These are phyloP conservation scores for Acer negundo DNA, from an alignment of 345 rosid species.

Conservation along the genomic window DNA sequence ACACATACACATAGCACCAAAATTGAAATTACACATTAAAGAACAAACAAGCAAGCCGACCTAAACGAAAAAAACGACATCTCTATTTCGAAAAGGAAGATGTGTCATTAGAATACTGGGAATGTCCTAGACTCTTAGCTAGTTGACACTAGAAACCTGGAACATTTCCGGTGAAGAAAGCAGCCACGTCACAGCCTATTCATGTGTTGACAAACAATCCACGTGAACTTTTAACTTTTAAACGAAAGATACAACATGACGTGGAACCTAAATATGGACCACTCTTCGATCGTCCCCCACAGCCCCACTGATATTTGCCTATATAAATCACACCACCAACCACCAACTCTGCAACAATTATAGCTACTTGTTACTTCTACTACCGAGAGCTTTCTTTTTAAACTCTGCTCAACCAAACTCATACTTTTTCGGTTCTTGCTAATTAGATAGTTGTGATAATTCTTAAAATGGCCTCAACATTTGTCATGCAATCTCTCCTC, in stretches of 20 bases:
- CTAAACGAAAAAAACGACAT: background rate
- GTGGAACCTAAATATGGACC: slow-evolving; percentile 40
- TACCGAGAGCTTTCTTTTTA: too few relatives aligned
- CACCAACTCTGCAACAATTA: background rate
- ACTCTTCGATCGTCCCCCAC: background rate
- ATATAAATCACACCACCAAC: background rate
- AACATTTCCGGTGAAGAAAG: slow-evolving; percentile 5
- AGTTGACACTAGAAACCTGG: slow-evolving; percentile 1
- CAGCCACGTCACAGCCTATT: slow-evolving; percentile 34
- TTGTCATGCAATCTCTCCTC: slow-evolving; percentile 45
- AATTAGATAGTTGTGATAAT: too few relatives aligned
- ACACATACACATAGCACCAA: too few relatives aligned
- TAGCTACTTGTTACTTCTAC: background rate
- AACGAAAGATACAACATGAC: background rate
- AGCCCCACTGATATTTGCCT: background rate
- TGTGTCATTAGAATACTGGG: background rate
- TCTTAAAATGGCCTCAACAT: slow-evolving; percentile 36
- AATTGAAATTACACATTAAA: too few relatives aligned
- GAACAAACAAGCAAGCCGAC: background rate
- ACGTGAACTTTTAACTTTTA: slow-evolving; percentile 28
- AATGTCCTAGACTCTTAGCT: background rate
- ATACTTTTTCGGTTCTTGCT: too few relatives aligned
- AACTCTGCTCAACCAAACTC: too few relatives aligned
- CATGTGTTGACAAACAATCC: slow-evolving; percentile 34
- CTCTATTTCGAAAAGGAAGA: background rate